Evolutionary conservation across 257 asterid species (phyloP).

Genomic region (Buddleja alternifolia): DNA sequence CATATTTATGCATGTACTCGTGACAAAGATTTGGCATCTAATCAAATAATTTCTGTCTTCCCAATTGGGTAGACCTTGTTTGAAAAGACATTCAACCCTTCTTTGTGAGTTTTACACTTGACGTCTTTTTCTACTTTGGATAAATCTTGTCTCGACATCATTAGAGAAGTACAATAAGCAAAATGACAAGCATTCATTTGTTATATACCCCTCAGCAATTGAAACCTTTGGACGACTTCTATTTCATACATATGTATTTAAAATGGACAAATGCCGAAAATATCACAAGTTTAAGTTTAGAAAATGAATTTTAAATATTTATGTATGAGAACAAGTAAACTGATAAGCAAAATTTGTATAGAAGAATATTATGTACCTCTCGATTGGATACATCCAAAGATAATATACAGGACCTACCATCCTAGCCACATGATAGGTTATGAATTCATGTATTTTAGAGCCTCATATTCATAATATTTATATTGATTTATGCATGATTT

Average conservation of each 20-base stretch:
- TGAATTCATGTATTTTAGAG: too few species aligned
- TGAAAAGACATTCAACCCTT: neutral
- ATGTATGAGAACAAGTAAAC: too few species aligned
- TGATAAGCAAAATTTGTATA: neutral
- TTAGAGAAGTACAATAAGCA: neutral
- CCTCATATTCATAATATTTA: too few species aligned
- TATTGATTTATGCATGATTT: too few species aligned
- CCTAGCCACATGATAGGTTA: conserved; percentile 9
- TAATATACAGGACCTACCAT: conserved; percentile 7
- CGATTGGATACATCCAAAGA: conserved; percentile 21
- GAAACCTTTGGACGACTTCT: neutral
- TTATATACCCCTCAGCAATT: conserved; percentile 7
- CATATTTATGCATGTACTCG: neutral
- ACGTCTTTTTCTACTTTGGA: neutral
- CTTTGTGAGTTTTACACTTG: neutral
- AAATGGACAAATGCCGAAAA: neutral
- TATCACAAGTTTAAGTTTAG: too few species aligned
- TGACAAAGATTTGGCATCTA: neutral
- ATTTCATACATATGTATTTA: neutral
- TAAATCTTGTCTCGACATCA: conserved; percentile 14
- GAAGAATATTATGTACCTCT: neutral
- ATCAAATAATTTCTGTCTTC: neutral
- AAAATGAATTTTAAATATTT: too few species aligned
- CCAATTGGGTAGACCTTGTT: neutral
- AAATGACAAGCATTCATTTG: neutral